phyloP scores from a whole-genome alignment of 1,284 basidiomycete species.

The Irpex rosettiformis region DNA sequence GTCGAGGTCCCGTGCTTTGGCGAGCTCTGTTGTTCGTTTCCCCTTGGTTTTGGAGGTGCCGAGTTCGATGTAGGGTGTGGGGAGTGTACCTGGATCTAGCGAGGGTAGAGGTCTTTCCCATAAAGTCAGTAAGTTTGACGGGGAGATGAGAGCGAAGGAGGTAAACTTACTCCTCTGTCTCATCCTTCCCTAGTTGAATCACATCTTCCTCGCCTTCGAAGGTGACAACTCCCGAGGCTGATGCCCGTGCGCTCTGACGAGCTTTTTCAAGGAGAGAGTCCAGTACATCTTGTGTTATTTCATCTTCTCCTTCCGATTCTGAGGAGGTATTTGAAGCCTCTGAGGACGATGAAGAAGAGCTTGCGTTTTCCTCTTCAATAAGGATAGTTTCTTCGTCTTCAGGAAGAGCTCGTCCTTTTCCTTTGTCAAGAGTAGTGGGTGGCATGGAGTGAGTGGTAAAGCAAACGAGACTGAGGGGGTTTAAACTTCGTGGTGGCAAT shows the following conservation, averaged over 20 bases:
- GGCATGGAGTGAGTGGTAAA: conserved; percentile 18
- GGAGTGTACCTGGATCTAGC: conserved; percentile 61
- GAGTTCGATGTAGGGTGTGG: conserved; percentile 58
- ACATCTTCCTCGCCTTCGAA: conserved; percentile 30
- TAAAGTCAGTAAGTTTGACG: conserved; percentile 11
- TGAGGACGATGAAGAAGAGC: conserved; percentile 22
- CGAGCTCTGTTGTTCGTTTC: conserved; percentile 33
- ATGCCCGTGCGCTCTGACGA: conserved; percentile 21
- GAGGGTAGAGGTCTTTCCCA: conserved; percentile 58
- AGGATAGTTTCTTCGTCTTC: conserved; percentile 12
- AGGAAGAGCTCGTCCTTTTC: conserved; percentile 38
- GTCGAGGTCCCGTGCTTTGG: conserved; percentile 52
- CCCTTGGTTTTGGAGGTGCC: conserved; percentile 32
- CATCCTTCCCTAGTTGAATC: conserved; percentile 28
- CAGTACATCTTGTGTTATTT: conserved; percentile 57
- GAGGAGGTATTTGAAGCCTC: conserved; percentile 30
- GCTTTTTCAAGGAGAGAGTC: conserved; percentile 62
- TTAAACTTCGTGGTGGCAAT: neutral
- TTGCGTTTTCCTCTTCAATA: neutral
- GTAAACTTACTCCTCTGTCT: conserved; percentile 24
- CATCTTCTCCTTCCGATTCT: conserved; percentile 29
- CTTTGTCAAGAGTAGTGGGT: conserved; percentile 33
- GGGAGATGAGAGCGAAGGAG: conserved; percentile 16
- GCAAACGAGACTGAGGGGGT: neutral
- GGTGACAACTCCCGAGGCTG: neutral